Conservation (phyloP, 2,329 filamentous ascomycete species). For the Arthrinium puccinioides region DNA sequence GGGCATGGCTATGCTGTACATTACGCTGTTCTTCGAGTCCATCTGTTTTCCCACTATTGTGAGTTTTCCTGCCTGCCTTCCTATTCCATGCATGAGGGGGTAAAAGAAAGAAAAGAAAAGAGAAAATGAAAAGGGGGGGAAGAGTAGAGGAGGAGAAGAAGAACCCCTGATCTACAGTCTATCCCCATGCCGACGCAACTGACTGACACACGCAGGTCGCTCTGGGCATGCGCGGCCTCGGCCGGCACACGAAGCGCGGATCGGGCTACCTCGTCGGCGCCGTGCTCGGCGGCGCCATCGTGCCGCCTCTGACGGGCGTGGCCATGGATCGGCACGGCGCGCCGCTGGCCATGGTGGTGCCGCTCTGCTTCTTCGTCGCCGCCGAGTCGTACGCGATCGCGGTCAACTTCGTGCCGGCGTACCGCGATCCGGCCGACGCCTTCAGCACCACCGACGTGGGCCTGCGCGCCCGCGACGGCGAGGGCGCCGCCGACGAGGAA, state of each 20-base stretch:
- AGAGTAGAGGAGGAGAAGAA: too few relatives aligned
- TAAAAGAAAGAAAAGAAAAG: too few relatives aligned
- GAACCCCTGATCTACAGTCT: too few relatives aligned
- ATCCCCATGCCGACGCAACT: too few relatives aligned
- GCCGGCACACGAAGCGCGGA: slow-evolving; percentile 70
- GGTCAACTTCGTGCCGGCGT: slow-evolving; percentile 61
- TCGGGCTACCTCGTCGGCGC: slow-evolving; percentile 65
- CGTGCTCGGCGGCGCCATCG: slow-evolving; percentile 65
- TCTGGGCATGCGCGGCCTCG: slow-evolving; percentile 67
- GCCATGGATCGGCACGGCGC: slow-evolving; percentile 58
- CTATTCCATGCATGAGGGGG: too few relatives aligned
- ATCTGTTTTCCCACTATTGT: slow-evolving; percentile 75
- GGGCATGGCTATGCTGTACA: slow-evolving; percentile 55
- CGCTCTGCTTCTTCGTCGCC: slow-evolving; percentile 49
- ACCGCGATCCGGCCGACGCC: slow-evolving; percentile 55
- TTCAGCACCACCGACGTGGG: slow-evolving; percentile 40
- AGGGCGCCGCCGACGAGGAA: slow-evolving; percentile 10
- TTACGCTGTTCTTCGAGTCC: slow-evolving; percentile 71
- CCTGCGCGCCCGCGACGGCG: slow-evolving; percentile 9
- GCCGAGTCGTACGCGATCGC: slow-evolving; percentile 50
- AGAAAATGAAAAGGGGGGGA: too few relatives aligned
- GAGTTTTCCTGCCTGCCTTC: too few relatives aligned
- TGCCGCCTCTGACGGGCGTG: slow-evolving; percentile 64
- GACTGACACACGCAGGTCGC: slow-evolving; percentile 50
- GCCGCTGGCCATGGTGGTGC: slow-evolving; percentile 59